Conservation (phyloP, 495 filamentous ascomycete species). For the Penicillium riverlandense region DNA sequence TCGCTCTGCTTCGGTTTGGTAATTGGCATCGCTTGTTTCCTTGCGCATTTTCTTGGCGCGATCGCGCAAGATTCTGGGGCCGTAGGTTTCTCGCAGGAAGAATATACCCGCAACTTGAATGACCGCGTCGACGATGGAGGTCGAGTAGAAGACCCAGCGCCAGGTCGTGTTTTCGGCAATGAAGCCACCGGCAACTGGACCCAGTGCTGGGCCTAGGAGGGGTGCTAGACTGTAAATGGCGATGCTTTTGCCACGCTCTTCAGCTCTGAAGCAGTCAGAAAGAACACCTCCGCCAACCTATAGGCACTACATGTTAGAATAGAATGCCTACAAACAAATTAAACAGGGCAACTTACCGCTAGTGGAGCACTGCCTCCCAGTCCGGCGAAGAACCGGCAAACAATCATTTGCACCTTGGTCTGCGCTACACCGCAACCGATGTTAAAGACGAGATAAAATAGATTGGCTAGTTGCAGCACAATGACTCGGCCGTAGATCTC, state of each 20-base stretch:
- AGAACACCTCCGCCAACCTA: conserved; percentile 55
- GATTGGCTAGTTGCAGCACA: conserved; percentile 54
- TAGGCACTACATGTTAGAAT: not conserved
- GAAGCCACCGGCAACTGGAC: conserved; percentile 58
- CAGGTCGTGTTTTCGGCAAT: conserved; percentile 62
- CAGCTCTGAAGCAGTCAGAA: conserved; percentile 53
- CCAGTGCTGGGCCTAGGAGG: conserved; percentile 59
- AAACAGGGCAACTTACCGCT: conserved; percentile 26
- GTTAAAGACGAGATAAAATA: conserved; percentile 60
- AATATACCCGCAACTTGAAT: conserved; percentile 60
- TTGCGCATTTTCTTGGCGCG: conserved; percentile 52
- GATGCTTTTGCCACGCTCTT: conserved; percentile 59
- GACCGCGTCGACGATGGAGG: conserved; percentile 52
- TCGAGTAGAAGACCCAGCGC: conserved; percentile 64
- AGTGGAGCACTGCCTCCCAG: conserved; percentile 50
- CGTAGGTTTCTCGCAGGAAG: conserved; percentile 65
- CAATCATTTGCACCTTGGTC: conserved; percentile 46
- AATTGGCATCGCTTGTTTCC: conserved; percentile 54
- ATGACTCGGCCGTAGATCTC: conserved; percentile 67
- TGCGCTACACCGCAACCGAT: conserved; percentile 45
- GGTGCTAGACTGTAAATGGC: conserved; percentile 59
- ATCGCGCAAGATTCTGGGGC: conserved; percentile 49
- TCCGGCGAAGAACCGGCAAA: conserved; percentile 50
- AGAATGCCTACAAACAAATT: not conserved
- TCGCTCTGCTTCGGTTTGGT: conserved; percentile 58